Evolutionary conservation across 2,329 filamentous ascomycete genomes (phyloP).

Genomic region (Microsporum audouinii): DNA sequence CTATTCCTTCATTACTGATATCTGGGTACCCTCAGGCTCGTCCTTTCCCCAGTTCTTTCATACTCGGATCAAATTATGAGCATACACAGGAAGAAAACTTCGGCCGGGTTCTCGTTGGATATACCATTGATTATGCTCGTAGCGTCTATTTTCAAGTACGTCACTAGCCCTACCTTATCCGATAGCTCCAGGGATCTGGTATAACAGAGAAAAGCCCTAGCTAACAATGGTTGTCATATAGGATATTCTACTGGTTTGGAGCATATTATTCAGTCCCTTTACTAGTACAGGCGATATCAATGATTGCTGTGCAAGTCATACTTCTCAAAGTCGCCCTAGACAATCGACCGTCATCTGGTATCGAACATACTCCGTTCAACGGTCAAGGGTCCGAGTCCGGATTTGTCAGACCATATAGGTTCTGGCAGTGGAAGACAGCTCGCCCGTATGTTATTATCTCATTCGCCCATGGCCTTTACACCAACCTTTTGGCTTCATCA

Average conservation of each 20-base stretch:
- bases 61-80: constrained; percentile 57
- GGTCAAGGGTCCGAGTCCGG: constrained; percentile 19
- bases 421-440: constrained; percentile 51
- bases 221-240: constrained; percentile 19
- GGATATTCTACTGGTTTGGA: constrained; percentile 56
- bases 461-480: neutral
- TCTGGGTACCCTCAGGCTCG: constrained; percentile 35
- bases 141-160: constrained; percentile 51
- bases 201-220: neutral
- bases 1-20: constrained; percentile 3
- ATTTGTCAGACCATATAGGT: constrained; percentile 44
- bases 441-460: constrained; percentile 36
- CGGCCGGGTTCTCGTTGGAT: constrained; percentile 54
- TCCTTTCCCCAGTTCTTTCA: constrained; percentile 52
- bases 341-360: constrained; percentile 39
- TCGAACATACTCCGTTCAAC: constrained; percentile 34
- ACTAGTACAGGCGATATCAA: constrained; percentile 49
- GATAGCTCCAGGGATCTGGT: neutral
- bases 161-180: neutral
- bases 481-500: neutral
- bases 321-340: constrained; percentile 51
- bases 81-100: constrained; percentile 49
- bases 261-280: constrained; percentile 49
- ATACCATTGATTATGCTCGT: constrained; percentile 57
- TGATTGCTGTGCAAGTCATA: constrained; percentile 47